Evolutionary conservation across 352 stramenopile species (phyloP), one percentile per base, ranked within the genome.

Genomic region (Stephanocyclus meneghinianus): DNA sequence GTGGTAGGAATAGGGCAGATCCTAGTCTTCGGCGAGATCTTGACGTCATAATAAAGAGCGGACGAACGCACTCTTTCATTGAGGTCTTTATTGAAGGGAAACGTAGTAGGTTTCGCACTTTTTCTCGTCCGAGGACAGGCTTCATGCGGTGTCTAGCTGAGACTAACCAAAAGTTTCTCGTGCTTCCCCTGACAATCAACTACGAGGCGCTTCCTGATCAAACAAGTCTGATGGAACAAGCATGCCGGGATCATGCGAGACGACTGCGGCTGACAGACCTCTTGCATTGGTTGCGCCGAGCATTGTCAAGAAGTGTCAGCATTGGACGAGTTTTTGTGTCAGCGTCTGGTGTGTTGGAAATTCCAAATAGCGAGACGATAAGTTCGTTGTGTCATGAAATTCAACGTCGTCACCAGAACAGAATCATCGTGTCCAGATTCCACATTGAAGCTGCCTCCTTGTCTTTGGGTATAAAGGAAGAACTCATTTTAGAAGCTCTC

Each of bases 81-180:
- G 91, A 95, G 70, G 84, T 95, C 7, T 95, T 94, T 59, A 83
- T 95, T 44, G 91, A 95, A 79, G 91, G 91, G n/a, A 94, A 77
- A 47, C 73, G 91, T 48, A 95, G 90, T 61, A 86, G 91, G 57
- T 89, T 92, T 74, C 77, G 91, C 26, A 80, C 87, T 26, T 95
- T 94, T 84, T 55, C 92, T 9, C 60, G 81, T 47, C 86, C 90
- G 2, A 94, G 92, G 80, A 95, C 91, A 35, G 91, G 91, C 30
- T 83, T 95, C 40, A 80, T 95, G 21, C 77, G 81, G 15, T 88
- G 85, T 71, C 57, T 94, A 15, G 30, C 71, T 21, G 44, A 76
- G 55, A 90, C 56, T 40, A 75, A 53, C 65, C 53, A 64, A 21
- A 67, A 81, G 35, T 75, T 88, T 75, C 47, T 89, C 63, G 71